Conservation (phyloP, 78 protist species). For the Emiliania huxleyi region DNA sequence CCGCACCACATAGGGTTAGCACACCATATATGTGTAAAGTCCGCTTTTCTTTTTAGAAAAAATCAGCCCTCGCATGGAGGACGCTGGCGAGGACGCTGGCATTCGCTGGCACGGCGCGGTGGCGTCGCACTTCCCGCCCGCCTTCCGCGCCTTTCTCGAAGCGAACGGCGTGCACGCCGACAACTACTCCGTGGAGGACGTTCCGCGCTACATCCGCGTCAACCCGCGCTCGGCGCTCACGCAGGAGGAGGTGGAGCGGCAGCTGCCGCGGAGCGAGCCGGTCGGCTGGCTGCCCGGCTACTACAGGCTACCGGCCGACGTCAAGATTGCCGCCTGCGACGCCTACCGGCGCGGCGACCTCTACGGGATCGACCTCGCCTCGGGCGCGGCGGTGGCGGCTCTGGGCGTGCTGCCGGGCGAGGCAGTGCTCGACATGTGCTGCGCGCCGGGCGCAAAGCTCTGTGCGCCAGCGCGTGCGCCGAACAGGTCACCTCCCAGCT, state of each 20-base stretch:
- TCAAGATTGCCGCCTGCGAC: background rate
- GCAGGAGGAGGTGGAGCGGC: background rate
- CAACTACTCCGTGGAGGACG: background rate
- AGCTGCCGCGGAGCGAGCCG: background rate
- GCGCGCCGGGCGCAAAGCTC: slow-evolving; percentile 79
- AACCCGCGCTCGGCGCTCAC: background rate
- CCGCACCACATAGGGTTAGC: too few relatives aligned
- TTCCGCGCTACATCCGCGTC: background rate
- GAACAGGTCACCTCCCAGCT: too few relatives aligned
- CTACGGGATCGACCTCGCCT: slow-evolving; percentile 70
- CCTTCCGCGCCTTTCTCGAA: background rate
- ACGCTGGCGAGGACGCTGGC: too few relatives aligned
- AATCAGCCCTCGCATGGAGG: too few relatives aligned
- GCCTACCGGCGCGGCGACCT: slow-evolving; percentile 16
- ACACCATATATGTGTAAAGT: too few relatives aligned
- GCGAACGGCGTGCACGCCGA: background rate
- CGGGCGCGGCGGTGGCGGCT: slow-evolving; percentile 69
- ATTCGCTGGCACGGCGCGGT: background rate
- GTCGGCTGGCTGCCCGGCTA: slow-evolving; percentile 3
- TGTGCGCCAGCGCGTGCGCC: too few relatives aligned
- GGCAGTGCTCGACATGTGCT: slow-evolving; percentile 69
- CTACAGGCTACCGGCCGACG: background rate
- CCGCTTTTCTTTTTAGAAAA: too few relatives aligned
- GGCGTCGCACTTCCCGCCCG: background rate
- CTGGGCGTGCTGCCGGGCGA: slow-evolving; percentile 56